Evolutionary conservation across 345 rosid species (phyloP).

Genomic region (Barbarea vulgaris): DNA sequence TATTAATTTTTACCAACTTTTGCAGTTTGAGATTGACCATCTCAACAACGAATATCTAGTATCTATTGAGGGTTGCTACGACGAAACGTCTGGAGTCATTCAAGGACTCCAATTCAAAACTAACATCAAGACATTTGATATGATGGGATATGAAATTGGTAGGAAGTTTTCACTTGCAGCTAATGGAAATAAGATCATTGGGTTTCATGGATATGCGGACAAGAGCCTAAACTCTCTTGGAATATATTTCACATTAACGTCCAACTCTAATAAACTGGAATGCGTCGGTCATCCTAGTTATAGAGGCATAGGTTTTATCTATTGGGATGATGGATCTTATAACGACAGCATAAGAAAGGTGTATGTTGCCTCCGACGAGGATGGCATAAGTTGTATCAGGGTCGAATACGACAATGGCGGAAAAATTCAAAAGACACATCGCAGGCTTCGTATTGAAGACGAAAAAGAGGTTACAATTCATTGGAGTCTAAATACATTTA

Average conservation of each 20-base stretch:
- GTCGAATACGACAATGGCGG: background rate
- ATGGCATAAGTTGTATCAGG: background rate
- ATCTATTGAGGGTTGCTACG: background rate
- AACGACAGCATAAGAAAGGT: background rate
- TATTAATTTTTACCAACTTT: no score
- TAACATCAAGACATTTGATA: background rate
- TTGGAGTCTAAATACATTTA: no score
- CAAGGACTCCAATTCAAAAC: constrained; percentile 6
- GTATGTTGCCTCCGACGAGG: background rate
- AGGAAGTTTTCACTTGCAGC: background rate
- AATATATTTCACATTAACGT: background rate
- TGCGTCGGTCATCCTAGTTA: no score
- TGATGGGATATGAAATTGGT: background rate
- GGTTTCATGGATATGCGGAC: constrained; percentile 24
- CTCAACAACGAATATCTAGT: background rate
- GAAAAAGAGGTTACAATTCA: no score
- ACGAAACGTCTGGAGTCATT: background rate
- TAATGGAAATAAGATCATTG: background rate
- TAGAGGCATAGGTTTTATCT: no score
- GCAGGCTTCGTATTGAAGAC: no score
- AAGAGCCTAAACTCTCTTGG: constrained; percentile 8
- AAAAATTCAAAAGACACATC: background rate
- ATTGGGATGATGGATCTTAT: constrained; percentile 24
- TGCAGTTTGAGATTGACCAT: constrained; percentile 14
- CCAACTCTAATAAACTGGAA: no score